Percentiles rank a stretch among this genome's conserved stretches.
phyloP scores from a whole-genome alignment of 768 basidiomycete genomes.

The Crassisporium funariophilum region DNA sequence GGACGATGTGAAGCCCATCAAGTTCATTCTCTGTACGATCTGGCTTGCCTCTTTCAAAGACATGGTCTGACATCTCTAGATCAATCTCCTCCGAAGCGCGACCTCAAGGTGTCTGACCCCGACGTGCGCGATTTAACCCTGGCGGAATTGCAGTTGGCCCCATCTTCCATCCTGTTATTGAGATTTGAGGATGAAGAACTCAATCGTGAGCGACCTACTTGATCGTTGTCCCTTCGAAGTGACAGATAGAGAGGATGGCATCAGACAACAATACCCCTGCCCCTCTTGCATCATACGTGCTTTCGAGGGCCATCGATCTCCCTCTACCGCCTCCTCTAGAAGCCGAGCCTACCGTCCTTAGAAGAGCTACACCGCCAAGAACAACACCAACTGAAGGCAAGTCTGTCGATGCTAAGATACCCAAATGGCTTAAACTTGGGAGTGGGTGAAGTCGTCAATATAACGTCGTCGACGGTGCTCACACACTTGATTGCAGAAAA shows the following conservation, averaged over 20 bases:
- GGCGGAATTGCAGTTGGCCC: constrained; percentile 72
- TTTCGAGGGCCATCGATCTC: constrained; percentile 64
- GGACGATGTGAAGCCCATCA: constrained; percentile 76
- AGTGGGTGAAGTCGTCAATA: constrained; percentile 44
- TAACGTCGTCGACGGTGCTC: neutral
- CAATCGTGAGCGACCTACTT: constrained; percentile 57
- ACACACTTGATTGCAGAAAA: neutral
- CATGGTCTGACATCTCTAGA: constrained; percentile 1
- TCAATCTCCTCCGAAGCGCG: constrained; percentile 84
- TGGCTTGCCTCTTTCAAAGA: neutral
- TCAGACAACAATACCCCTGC: constrained; percentile 59
- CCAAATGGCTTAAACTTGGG: constrained; percentile 78
- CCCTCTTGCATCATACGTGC: constrained; percentile 60
- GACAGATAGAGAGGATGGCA: neutral
- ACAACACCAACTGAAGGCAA: constrained; percentile 6
- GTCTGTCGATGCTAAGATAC: constrained; percentile 56
- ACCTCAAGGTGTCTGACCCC: constrained; percentile 81
- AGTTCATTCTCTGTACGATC: constrained; percentile 80
- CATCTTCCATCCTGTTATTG: constrained; percentile 76
- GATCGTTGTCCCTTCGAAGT: neutral
- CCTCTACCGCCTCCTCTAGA: constrained; percentile 63
- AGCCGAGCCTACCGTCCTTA: constrained; percentile 21
- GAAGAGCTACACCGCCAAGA: constrained; percentile 5
- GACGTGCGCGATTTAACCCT: constrained; percentile 69
- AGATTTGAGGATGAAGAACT: constrained; percentile 72